Conservation (phyloP, 495 filamentous ascomycete species). For the Penicillium cinerascens region DNA sequence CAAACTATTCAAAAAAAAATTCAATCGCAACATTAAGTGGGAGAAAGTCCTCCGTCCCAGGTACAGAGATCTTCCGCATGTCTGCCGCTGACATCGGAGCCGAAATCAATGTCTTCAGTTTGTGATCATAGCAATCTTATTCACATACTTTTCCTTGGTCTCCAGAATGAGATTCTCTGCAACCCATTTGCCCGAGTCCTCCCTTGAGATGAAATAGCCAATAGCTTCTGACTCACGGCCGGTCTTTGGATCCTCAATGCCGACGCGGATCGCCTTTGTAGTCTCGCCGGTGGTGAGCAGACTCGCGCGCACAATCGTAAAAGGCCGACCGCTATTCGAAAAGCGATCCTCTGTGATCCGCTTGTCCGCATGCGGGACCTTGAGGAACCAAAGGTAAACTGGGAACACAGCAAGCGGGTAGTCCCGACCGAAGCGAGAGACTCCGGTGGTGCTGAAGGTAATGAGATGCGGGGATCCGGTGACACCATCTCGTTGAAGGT, state of each 20-base stretch:
- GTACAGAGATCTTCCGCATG: not conserved
- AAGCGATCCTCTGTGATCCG: slow-evolving; percentile 51
- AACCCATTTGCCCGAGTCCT: slow-evolving; percentile 19
- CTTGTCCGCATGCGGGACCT: slow-evolving; percentile 58
- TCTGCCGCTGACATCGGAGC: not conserved
- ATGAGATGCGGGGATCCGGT: slow-evolving; percentile 41
- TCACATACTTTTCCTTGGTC: slow-evolving; percentile 9
- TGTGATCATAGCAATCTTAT: slow-evolving; percentile 19
- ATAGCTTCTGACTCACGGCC: slow-evolving; percentile 38
- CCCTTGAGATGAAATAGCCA: slow-evolving; percentile 40
- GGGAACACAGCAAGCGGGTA: slow-evolving; percentile 47
- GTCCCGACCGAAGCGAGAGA: slow-evolving; percentile 46
- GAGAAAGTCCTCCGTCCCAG: not conserved
- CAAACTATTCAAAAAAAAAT: not conserved
- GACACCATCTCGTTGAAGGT: slow-evolving; percentile 14
- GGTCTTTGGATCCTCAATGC: slow-evolving; percentile 36
- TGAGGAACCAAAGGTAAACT: slow-evolving; percentile 49
- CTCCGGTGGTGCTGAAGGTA: slow-evolving; percentile 52
- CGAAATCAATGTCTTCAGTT: not conserved
- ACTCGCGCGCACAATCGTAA: slow-evolving; percentile 47
- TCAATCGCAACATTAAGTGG: not conserved
- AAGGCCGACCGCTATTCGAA: slow-evolving; percentile 25
- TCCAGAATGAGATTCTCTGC: slow-evolving; percentile 10
- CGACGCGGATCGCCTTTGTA: slow-evolving; percentile 31
- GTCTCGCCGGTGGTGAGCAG: slow-evolving; percentile 35